Evolutionary conservation across 164 flowering plant species (phyloP).

Genomic region (Hamamelis virginiana): DNA sequence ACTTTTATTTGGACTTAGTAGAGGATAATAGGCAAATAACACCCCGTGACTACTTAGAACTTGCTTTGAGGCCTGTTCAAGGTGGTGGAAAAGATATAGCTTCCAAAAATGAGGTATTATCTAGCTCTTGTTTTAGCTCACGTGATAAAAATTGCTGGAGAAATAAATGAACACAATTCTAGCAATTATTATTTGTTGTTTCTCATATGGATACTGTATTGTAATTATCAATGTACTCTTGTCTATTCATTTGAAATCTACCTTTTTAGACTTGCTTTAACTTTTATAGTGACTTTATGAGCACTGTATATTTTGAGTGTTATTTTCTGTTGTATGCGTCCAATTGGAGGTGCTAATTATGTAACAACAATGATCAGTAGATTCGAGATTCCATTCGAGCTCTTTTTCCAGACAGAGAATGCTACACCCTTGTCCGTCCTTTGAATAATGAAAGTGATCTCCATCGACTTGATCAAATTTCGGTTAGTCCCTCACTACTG

Average conservation of each 20-base stretch:
- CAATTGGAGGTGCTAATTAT: conserved; percentile 22
- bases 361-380: conserved; percentile 33
- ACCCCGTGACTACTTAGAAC: conserved; percentile 96
- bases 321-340: background rate
- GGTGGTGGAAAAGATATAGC: conserved; percentile 70
- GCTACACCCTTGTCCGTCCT: conserved; percentile 95
- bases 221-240: background rate
- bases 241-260: background rate
- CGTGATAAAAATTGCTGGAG: no score
- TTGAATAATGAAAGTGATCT: conserved; percentile 81
- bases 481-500: conserved; percentile 44
- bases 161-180: background rate
- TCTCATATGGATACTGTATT: background rate
- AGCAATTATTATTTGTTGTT: background rate
- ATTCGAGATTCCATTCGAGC: conserved; percentile 96
- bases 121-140: background rate
- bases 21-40: conserved; percentile 89
- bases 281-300: no score
- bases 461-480: conserved; percentile 85
- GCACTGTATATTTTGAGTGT: background rate
- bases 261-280: no score
- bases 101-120: conserved; percentile 87
- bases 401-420: conserved; percentile 95
- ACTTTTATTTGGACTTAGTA: conserved; percentile 83
- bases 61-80: conserved; percentile 88